Base-by-base conservation (phyloP, 257 asterid species). In the Penstemon barbatus region DNA sequence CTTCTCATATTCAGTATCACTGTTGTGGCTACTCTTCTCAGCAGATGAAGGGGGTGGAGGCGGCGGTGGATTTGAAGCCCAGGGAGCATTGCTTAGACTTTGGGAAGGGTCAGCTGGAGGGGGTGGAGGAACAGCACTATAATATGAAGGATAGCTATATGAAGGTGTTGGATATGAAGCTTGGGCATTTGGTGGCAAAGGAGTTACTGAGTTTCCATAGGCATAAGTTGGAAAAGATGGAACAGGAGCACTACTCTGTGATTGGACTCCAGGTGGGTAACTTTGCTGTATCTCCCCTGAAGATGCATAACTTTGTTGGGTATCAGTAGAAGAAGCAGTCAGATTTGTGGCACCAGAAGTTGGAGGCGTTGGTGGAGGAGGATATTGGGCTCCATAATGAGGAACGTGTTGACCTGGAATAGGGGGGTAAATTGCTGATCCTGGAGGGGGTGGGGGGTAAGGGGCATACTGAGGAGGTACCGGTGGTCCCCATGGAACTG, bases 361-460 rank as follows among this genome's bases (percentile, higher is more conserved):
- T 48, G 93, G 75, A 38, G 86, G 33, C 33, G 2, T 25, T 25
- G 33, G 89, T 7, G 87, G 89, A 55, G 89, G 89, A 74, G 86
- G 91, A 75, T 87, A 89, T 65, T 87, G 96, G 73, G 81, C 36
- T 68, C 86, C 91, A 72, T 82, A 89, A 38, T 82, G 86, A 71
- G 88, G 77, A 66, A 80, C 84, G 86, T 7, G 75, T 72, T 83
- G 91, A 65, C 95, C 85, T 8, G 87, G 33, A 25, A 1, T 25
- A 4, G 89, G 80, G 59, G 89, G 77, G 63, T 90, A 89, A 78
- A 86, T 58, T 69, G 88, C 39, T 25, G 33, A 38, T 13, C 97
- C 96, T 0, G 96, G 98, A 33, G 97, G 95, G n/a, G 88, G 96
- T 59, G 96, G 95, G 8, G 95, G 95, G 55, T 86, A 85, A 19